phyloP scores from a whole-genome alignment of 495 filamentous ascomycete genomes.

The Parmelia sp. region DNA sequence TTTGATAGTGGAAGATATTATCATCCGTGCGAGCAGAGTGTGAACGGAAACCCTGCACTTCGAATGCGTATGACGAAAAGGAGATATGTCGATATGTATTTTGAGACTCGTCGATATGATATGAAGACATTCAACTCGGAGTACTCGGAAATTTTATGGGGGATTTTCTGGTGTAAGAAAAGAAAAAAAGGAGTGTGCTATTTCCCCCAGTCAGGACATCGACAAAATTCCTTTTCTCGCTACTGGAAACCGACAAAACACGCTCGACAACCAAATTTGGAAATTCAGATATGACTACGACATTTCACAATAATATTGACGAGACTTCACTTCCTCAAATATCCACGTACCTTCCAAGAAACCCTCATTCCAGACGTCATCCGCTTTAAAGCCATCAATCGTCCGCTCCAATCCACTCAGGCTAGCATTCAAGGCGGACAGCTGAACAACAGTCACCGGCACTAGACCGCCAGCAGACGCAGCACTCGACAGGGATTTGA shows the following conservation, averaged over 20 bases:
- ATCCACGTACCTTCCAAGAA: slow-evolving; percentile 11
- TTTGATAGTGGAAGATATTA: not conserved
- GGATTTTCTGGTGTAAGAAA: too few species aligned
- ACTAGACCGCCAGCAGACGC: slow-evolving; percentile 29
- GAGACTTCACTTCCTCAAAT: not conserved
- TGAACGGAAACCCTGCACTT: not conserved
- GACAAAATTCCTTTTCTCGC: not conserved
- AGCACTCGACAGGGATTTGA: slow-evolving; percentile 7
- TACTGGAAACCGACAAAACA: too few species aligned
- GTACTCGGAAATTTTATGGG: not conserved
- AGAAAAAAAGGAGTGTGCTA: too few species aligned
- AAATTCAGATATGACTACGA: not conserved
- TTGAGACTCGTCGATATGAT: not conserved
- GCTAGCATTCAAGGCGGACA: slow-evolving; percentile 15
- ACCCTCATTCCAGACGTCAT: slow-evolving; percentile 23
- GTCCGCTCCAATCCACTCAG: slow-evolving; percentile 14
- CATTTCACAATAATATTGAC: not conserved
- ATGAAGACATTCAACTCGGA: not conserved
- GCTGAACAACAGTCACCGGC: slow-evolving; percentile 36
- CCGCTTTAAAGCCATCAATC: slow-evolving; percentile 8
- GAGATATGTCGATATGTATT: not conserved
- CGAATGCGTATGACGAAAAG: not conserved
- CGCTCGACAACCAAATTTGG: not conserved
- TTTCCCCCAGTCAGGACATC: too few species aligned
- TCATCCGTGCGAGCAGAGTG: not conserved